A percentile compares a stretch with the other conserved stretches of the same genome.
Evolutionary conservation across 352 stramenopile genomes (phyloP).

Genomic region (Pythium folliculosum): DNA sequence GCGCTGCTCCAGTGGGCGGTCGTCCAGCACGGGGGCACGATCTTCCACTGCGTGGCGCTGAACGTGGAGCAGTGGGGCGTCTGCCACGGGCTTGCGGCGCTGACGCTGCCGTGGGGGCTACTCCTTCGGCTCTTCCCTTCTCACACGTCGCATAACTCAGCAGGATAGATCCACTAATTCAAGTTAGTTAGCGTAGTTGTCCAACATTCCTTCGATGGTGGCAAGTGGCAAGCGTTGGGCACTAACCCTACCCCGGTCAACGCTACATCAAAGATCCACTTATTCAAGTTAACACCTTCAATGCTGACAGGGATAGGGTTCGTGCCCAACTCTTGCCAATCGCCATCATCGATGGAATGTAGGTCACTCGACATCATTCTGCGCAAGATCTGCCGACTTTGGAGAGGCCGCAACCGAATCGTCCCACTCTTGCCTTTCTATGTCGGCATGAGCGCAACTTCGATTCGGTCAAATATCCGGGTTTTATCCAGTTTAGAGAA

Average conservation of each 20-base stretch:
- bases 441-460: constrained; percentile 18
- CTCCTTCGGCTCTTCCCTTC: constrained; percentile 31
- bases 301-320: constrained; percentile 1
- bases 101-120: constrained; percentile 52
- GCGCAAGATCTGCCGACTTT: background rate
- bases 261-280: background rate
- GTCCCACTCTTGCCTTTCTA: constrained; percentile 18
- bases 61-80: constrained; percentile 50
- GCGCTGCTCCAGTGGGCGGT: constrained; percentile 94
- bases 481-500: background rate
- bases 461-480: background rate
- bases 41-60: constrained; percentile 66
- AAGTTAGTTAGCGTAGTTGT: background rate
- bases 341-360: constrained; percentile 9
- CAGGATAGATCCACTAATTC: background rate
- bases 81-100: constrained; percentile 45
- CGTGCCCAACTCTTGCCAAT: background rate
- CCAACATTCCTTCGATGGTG: too few relatives aligned
- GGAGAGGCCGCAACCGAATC: constrained; percentile 5
- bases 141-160: background rate
- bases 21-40: constrained; percentile 88
- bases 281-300: background rate
- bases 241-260: background rate
- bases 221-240: too few relatives aligned
- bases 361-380: constrained; percentile 10